Base-by-base conservation (phyloP, 768 basidiomycete genomes). In the Chlorophyllum brunneum region DNA sequence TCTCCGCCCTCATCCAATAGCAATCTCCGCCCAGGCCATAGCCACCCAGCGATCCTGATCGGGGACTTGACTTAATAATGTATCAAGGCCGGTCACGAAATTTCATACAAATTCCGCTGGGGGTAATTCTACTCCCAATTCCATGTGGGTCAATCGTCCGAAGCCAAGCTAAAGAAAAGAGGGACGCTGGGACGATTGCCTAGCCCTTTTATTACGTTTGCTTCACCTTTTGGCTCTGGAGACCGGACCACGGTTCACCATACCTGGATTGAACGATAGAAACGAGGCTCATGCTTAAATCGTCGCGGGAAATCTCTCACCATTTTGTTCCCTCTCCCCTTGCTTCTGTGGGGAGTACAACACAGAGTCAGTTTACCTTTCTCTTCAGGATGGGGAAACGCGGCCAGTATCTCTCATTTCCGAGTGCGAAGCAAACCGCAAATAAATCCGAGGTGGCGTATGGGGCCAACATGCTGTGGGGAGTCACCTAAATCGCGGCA, bases 401-500 rank as follows among this genome's bases (percentile, higher is more conserved):
- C 10, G 26, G 26, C 15, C 11, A 16, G 31, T 18, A 5, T 8
- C 29, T 20, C 9, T 30, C n/a, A 38, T 18, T 39, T 48, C 23
- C 48, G 26, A 18, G 7, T 40, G 37, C 48, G 37, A 38, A 38
- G 24, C 48, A n/a, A 27, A 24, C 24, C 18, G 13, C 23, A 27
- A 30, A 31, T 27, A 39, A 49, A 49, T n/a, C 45, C 9, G 29
- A 18, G 22, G 38, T 40, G 48, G 36, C 48, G 48, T 29, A 40
- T 24, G 29, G 13, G 48, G 30, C 36, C 36, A 49, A 29, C 37
- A n/a, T 27, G 23, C 26, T 39, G 38, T 2, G 4, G 8, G 22
- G 30, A 36, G 15, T 47, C 18, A 47, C 30, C 30, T 47, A 49
- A 48, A 49, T 49, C 38, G 36, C 48, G 48, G 36, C 48, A 48